Evolutionary conservation across 805 yeast genomes (phyloP).

Genomic region (Candida krabiensis): DNA sequence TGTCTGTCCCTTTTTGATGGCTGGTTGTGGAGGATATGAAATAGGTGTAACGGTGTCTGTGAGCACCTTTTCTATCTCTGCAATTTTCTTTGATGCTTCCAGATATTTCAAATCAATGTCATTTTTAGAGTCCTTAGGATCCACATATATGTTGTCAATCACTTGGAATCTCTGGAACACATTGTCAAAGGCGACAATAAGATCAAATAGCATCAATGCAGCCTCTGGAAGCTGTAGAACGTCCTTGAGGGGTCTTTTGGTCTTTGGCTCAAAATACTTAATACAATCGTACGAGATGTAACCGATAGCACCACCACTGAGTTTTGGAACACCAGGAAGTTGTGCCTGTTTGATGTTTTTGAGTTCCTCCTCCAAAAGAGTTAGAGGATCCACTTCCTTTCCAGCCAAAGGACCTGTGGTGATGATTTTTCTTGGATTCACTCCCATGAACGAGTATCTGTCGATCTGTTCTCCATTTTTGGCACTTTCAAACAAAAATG

Average conservation of each 20-base stretch:
- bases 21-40: slow-evolving; percentile 73
- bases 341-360: slow-evolving; percentile 63
- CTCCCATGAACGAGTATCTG: slow-evolving; percentile 89
- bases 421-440: slow-evolving; percentile 77
- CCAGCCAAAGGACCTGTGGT: slow-evolving; percentile 73
- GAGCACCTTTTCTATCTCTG: slow-evolving; percentile 51
- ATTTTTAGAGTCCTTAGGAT: slow-evolving; percentile 29
- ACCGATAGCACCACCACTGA: slow-evolving; percentile 97
- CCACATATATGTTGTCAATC: slow-evolving; percentile 71
- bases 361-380: slow-evolving; percentile 73
- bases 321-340: slow-evolving; percentile 76
- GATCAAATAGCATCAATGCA: slow-evolving; percentile 85
- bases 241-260: slow-evolving; percentile 73
- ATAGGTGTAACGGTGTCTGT: slow-evolving; percentile 42
- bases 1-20: slow-evolving; percentile 63
- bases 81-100: slow-evolving; percentile 57
- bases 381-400: slow-evolving; percentile 77
- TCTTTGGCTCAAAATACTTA: slow-evolving; percentile 93
- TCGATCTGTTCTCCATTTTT: slow-evolving; percentile 85
- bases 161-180: slow-evolving; percentile 92
- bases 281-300: slow-evolving; percentile 96
- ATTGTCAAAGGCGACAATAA: slow-evolving; percentile 88
- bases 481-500: slow-evolving; percentile 88
- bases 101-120: slow-evolving; percentile 47
- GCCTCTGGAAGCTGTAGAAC: slow-evolving; percentile 88